Base-by-base conservation (phyloP, 1,284 basidiomycete genomes). In the Rugosomyces carneus region DNA sequence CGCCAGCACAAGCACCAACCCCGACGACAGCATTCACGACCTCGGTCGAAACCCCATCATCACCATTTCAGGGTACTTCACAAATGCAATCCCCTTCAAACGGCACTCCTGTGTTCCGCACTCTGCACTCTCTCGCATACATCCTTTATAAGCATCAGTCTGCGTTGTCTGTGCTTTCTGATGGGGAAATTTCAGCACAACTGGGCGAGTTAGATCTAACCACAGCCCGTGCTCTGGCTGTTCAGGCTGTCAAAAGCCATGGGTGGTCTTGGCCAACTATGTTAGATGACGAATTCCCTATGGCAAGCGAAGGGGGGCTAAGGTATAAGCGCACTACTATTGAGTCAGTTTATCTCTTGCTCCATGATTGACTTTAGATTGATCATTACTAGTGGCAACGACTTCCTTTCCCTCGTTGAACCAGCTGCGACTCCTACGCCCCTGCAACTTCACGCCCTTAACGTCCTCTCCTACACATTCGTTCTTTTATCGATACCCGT, bases 381-480 rank as follows among this genome's bases (percentile, higher is more conserved):
- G 8, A 8, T 32, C 2, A 36, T 7, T 48, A 44, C 9, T 49
- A 88, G 87, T 29, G 75, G 73, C n/a, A 69, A 76, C 40, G 63
- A 72, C 1, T 89, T 79, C 59, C 70, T 89, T 13, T 69, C 70
- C 27, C 71, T 86, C 20, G 53, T 58, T 10, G 72, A 72, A 23
- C 69, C 76, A 16, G 62, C 65, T 34, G 73, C 64, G 13, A 65
- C 61, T 41, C 84, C 87, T 2, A 82, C 80, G 13, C 62, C 74
- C 11, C 58, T 72, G 24, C 87, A 90, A 59, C 50, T 66, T 7
- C 84, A 86, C 56, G 84, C 87, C 1, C 64, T 89, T 41, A 72
- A 76, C 47, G 72, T 88, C 13, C 72, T 90, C n/a, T 75, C 79
- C 7, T 73, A 76, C 59, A 89, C 88, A 11, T 86, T 88, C 57